phyloP scores from a whole-genome alignment of 1,284 basidiomycete species.

The Ceratobasidium sp. region DNA sequence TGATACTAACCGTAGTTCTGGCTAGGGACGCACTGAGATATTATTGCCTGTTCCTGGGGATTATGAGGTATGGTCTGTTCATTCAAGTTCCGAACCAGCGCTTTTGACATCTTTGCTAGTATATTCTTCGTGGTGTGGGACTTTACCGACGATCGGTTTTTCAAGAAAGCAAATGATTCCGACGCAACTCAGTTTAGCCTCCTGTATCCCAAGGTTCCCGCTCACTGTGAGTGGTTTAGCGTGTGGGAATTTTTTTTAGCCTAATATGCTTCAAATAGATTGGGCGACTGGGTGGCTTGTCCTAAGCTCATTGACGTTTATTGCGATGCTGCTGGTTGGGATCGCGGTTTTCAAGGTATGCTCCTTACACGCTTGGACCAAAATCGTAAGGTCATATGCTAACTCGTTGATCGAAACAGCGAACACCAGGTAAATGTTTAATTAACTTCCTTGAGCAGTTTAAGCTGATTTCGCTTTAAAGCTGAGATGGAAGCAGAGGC shows the following conservation, averaged over 20 bases:
- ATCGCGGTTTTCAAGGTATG: constrained; percentile 74
- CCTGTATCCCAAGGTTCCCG: constrained; percentile 67
- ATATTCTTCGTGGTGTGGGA: constrained; percentile 82
- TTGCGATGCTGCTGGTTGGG: constrained; percentile 73
- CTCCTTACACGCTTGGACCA: not conserved
- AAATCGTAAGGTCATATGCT: not conserved
- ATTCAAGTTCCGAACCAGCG: not conserved
- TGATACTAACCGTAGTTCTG: not conserved
- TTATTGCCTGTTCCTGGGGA: constrained; percentile 74
- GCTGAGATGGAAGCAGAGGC: constrained; percentile 55
- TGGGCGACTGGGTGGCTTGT: constrained; percentile 63
- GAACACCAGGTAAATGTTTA: constrained; percentile 32
- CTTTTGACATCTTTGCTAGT: constrained; percentile 53
- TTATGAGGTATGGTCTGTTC: constrained; percentile 72
- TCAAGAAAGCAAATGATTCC: constrained; percentile 83
- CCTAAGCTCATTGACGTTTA: constrained; percentile 69
- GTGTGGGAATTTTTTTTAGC: not conserved
- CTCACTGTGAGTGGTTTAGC: constrained; percentile 61
- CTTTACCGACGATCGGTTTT: constrained; percentile 82
- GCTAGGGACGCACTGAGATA: constrained; percentile 68
- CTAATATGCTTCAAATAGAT: constrained; percentile 38
- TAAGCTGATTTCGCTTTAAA: constrained; percentile 46
- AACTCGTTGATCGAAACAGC: not conserved
- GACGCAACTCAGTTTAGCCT: constrained; percentile 79
- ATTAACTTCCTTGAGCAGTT: not conserved